Percentiles rank a stretch among this genome's conserved stretches.
These are phyloP conservation scores for Aspergillus quadricinctus DNA, from an alignment of 2,329 filamentous ascomycete genomes.

Conservation along the genomic window DNA sequence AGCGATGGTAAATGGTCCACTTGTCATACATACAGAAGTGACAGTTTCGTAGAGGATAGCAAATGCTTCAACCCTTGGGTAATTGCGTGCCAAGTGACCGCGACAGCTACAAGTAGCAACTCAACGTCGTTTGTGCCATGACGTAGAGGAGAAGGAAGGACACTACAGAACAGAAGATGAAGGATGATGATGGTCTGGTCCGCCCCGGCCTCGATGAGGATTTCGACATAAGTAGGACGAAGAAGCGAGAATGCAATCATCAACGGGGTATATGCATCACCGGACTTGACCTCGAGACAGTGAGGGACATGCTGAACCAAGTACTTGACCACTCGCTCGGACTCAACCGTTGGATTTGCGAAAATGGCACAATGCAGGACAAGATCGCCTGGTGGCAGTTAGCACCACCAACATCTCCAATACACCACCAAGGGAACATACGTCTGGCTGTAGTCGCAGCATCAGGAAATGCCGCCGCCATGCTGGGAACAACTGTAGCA, in stretches of 20 bases:
- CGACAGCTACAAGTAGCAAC: too few species aligned
- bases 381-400: constrained; percentile 35
- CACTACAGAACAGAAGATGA: constrained; percentile 50
- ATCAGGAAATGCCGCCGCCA: too few species aligned
- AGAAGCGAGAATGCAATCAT: constrained; percentile 58
- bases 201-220: constrained; percentile 64
- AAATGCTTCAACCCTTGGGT: too few species aligned
- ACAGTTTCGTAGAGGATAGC: too few species aligned
- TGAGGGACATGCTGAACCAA: constrained; percentile 60
- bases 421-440: constrained; percentile 33
- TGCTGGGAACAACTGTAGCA: too few species aligned
- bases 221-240: constrained; percentile 40
- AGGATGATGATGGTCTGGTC: constrained; percentile 68
- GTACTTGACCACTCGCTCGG: constrained; percentile 59
- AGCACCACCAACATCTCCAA: neutral
- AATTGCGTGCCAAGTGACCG: too few species aligned
- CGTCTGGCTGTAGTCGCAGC: too few species aligned
- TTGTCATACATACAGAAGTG: too few species aligned
- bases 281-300: constrained; percentile 56
- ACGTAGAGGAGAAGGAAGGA: too few species aligned
- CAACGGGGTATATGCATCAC: constrained; percentile 56
- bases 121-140: too few species aligned
- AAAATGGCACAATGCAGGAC: constrained; percentile 64
- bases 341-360: constrained; percentile 37
- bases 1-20: too few species aligned